A percentile compares a stretch with the other conserved stretches of the same genome.
phyloP scores from a whole-genome alignment of 495 filamentous ascomycete species.

The Aspergillus sclerotioniger region DNA sequence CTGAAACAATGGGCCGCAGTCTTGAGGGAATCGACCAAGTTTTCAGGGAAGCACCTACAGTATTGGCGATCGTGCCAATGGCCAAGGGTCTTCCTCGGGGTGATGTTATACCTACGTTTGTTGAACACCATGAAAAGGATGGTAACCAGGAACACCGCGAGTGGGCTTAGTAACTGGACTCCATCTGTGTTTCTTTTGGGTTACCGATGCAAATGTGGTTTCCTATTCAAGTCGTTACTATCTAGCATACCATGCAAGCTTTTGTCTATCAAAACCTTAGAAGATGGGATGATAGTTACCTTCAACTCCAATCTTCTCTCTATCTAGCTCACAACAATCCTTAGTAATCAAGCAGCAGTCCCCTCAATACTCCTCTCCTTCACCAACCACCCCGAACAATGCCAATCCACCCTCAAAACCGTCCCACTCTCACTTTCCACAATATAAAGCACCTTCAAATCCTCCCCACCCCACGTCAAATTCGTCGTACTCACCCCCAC shows the following conservation, averaged over 20 bases:
- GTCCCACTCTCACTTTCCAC: constrained; percentile 13
- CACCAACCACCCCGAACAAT: constrained; percentile 8
- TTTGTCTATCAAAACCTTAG: neutral
- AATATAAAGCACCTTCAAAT: constrained; percentile 2
- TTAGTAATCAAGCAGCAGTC: neutral
- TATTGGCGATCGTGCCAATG: constrained; percentile 10
- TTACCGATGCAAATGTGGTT: neutral
- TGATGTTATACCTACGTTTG: neutral
- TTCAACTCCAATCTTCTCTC: too few relatives aligned
- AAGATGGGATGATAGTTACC: too few relatives aligned
- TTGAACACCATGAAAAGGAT: neutral
- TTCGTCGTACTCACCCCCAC: constrained; percentile 6
- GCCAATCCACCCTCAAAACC: constrained; percentile 9
- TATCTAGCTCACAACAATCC: too few relatives aligned
- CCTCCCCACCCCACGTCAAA: constrained; percentile 7
- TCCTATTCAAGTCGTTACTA: neutral
- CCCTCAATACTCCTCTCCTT: neutral
- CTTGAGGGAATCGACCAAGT: constrained; percentile 65
- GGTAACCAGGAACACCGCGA: neutral
- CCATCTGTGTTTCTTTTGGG: neutral
- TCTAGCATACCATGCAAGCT: too few relatives aligned
- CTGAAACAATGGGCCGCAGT: constrained; percentile 57
- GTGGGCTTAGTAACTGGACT: neutral
- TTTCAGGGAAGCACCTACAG: constrained; percentile 46
- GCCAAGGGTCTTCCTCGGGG: neutral